A percentile compares a stretch with the other conserved stretches of the same genome.
Conservation (phyloP, 345 rosid genomes). For the Camelina neglecta region DNA sequence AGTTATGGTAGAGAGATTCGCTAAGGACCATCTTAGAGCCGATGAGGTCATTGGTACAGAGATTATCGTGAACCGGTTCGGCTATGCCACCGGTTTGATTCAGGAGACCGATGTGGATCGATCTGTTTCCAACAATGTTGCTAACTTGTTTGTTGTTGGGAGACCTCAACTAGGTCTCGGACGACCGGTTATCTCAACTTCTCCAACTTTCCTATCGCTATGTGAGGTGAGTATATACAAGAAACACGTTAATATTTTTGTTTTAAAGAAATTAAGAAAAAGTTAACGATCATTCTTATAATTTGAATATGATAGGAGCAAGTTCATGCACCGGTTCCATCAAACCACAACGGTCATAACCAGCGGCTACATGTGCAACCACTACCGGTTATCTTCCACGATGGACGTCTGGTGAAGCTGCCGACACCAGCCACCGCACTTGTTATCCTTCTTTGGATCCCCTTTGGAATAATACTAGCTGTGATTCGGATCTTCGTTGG, state of each 20-base stretch:
- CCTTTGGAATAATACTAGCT: slow-evolving; percentile 75
- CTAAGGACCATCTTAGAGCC: slow-evolving; percentile 74
- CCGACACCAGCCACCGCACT: slow-evolving; percentile 77
- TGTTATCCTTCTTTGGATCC: slow-evolving; percentile 80
- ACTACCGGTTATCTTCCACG: slow-evolving; percentile 85
- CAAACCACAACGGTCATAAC: slow-evolving; percentile 29
- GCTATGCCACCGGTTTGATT: slow-evolving; percentile 69
- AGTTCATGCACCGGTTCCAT: slow-evolving; percentile 54
- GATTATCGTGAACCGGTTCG: slow-evolving; percentile 63
- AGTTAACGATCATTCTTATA: background rate
- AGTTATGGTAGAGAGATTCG: slow-evolving; percentile 81
- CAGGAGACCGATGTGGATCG: slow-evolving; percentile 35
- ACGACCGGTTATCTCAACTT: slow-evolving; percentile 32
- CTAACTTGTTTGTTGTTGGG: slow-evolving; percentile 54
- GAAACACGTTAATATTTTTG: slow-evolving; percentile 6
- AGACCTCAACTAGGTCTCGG: slow-evolving; percentile 65
- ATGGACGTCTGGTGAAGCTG: slow-evolving; percentile 83
- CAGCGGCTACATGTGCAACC: slow-evolving; percentile 54
- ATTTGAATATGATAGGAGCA: slow-evolving; percentile 53
- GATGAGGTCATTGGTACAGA: slow-evolving; percentile 81
- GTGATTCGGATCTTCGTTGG: slow-evolving; percentile 56
- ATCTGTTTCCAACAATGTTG: slow-evolving; percentile 44
- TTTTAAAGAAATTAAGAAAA: background rate
- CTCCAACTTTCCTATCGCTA: slow-evolving; percentile 54
- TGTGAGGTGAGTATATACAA: slow-evolving; percentile 59